A percentile compares a stretch with the other conserved stretches of the same genome.
Conservation (phyloP, 805 yeast genomes). For the Lipomyces kockii region DNA sequence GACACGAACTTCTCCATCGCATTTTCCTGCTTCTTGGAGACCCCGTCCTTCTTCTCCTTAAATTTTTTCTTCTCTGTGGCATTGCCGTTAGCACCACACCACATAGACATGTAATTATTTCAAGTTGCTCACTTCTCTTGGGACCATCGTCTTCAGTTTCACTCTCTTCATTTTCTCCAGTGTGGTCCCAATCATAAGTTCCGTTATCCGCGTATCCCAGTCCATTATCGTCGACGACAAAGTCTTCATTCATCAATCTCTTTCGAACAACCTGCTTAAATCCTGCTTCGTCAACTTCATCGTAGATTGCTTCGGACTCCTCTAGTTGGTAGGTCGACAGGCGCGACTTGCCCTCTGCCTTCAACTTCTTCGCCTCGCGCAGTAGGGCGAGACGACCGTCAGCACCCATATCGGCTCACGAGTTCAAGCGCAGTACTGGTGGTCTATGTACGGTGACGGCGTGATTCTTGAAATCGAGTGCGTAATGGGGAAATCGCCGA, state of each 20-base stretch:
- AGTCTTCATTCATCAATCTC: slow-evolving; percentile 84
- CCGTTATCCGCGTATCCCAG: slow-evolving; percentile 95
- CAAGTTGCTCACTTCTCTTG: slow-evolving; percentile 15
- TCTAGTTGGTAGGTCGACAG: slow-evolving; percentile 53
- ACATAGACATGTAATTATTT: background rate
- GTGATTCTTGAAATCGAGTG: background rate
- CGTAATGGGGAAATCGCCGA: background rate
- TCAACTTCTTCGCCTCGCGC: slow-evolving; percentile 65
- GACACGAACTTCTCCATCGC: slow-evolving; percentile 28
- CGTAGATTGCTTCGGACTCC: slow-evolving; percentile 68
- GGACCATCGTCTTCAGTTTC: slow-evolving; percentile 34
- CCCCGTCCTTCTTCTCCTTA: slow-evolving; percentile 8
- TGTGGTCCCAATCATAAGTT: slow-evolving; percentile 80
- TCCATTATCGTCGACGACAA: slow-evolving; percentile 92
- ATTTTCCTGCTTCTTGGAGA: slow-evolving; percentile 21
- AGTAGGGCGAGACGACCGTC: slow-evolving; percentile 48
- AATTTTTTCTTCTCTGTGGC: slow-evolving; percentile 18
- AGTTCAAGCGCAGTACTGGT: background rate
- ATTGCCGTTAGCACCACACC: background rate
- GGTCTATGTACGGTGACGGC: background rate
- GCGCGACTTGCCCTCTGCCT: slow-evolving; percentile 60
- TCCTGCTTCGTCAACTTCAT: slow-evolving; percentile 81
- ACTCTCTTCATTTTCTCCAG: slow-evolving; percentile 49
- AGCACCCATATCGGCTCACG: background rate
- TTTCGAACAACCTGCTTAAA: slow-evolving; percentile 77